A percentile compares a stretch with the other conserved stretches of the same genome.
These are phyloP conservation scores for Xylaria arbuscula DNA, from an alignment of 2,329 filamentous ascomycete species.

Conservation along the genomic window DNA sequence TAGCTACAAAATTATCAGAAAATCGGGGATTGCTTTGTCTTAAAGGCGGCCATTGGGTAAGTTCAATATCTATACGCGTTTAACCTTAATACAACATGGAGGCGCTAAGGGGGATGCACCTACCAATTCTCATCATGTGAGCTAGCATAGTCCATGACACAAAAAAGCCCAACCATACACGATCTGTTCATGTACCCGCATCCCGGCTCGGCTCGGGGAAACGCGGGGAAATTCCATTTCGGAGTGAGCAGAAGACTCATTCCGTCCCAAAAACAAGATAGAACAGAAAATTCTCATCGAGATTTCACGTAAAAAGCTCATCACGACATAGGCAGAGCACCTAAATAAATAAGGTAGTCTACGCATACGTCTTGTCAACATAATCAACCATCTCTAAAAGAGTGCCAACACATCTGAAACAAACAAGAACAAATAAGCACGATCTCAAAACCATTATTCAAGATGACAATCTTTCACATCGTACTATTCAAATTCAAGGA, in stretches of 20 bases:
- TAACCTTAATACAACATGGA: too few species aligned
- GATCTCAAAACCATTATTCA: conserved; percentile 1
- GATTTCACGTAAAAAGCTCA: not conserved
- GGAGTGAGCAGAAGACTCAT: not conserved
- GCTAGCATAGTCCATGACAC: too few species aligned
- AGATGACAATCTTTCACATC: conserved; percentile 26
- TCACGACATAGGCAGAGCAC: not conserved
- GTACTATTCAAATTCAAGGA: conserved; percentile 29
- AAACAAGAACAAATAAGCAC: not conserved
- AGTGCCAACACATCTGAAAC: not conserved
- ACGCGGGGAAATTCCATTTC: not conserved
- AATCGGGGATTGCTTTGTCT: too few species aligned
- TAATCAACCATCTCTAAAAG: not conserved
- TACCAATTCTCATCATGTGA: too few species aligned
- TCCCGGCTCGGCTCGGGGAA: conserved; percentile 25
- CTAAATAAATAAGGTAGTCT: conserved; percentile 8
- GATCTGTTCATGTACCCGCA: not conserved
- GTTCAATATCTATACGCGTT: too few species aligned
- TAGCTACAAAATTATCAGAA: too few species aligned
- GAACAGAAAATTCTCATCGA: not conserved
- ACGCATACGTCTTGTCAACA: not conserved
- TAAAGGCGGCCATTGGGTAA: too few species aligned
- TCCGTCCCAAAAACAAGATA: not conserved
- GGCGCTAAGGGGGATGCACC: too few species aligned
- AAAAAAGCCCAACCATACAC: too few species aligned